A percentile compares a stretch with the other conserved stretches of the same genome.
Conservation (phyloP, 2,329 filamentous ascomycete genomes). For the Trichoderma atrobrunneum region DNA sequence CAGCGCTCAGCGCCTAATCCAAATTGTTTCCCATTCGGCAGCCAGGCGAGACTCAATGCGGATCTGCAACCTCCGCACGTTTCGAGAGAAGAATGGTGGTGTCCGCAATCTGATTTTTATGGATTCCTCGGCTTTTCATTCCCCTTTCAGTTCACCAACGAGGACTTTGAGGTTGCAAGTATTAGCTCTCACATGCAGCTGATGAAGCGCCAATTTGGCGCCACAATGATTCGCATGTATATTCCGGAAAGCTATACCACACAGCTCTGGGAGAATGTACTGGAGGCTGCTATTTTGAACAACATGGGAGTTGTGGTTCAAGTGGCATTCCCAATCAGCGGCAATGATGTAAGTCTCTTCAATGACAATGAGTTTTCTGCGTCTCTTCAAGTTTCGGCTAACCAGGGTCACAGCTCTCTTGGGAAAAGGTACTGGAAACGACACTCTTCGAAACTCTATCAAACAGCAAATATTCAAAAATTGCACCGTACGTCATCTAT, state of each 20-base stretch:
- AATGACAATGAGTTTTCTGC: background rate
- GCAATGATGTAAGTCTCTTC: conserved; percentile 18
- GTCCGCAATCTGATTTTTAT: conserved; percentile 21
- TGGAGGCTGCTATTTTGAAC: conserved; percentile 22
- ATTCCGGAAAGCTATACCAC: conserved; percentile 21
- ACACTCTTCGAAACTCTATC: conserved; percentile 1
- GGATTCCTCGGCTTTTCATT: conserved; percentile 24
- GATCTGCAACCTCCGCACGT: conserved; percentile 14
- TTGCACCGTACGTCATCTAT: conserved; percentile 23
- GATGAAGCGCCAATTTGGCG: conserved; percentile 24
- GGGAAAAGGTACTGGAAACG: conserved; percentile 2
- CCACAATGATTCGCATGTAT: conserved; percentile 23
- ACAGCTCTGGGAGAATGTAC: conserved; percentile 20
- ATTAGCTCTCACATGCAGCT: conserved; percentile 14
- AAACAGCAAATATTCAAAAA: conserved; percentile 9
- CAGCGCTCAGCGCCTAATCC: background rate
- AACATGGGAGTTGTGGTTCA: conserved; percentile 24
- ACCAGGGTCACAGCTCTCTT: conserved; percentile 9
- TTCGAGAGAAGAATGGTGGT: conserved; percentile 21
- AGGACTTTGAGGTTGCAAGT: conserved; percentile 18
- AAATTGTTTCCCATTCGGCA: conserved; percentile 23
- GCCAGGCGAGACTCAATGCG: conserved; percentile 16
- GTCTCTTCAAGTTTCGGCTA: background rate
- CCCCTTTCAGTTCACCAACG: conserved; percentile 20
- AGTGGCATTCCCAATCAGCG: conserved; percentile 20